These are phyloP conservation scores for Metroxylon sagu DNA, from an alignment of 176 grass and related monocot genomes.

Conservation along the genomic window DNA sequence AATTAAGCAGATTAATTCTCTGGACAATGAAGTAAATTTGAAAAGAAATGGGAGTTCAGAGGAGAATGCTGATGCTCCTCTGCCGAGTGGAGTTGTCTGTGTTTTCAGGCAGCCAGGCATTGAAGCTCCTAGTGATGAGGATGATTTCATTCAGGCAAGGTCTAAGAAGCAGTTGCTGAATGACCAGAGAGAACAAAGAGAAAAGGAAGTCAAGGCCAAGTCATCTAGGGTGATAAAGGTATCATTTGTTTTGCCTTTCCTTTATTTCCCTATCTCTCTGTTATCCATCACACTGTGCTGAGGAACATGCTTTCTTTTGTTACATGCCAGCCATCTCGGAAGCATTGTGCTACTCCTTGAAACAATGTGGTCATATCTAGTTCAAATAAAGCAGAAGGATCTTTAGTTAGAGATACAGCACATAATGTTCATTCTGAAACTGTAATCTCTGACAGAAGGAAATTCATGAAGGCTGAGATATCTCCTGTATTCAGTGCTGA, in stretches of 20 bases:
- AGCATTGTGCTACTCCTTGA: conserved; percentile 40
- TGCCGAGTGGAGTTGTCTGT: conserved; percentile 53
- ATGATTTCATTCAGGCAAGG: conserved; percentile 98
- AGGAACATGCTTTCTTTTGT: background rate
- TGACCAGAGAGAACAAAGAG: conserved; percentile 84
- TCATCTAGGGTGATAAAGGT: conserved; percentile 79
- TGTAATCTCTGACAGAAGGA: conserved; percentile 25
- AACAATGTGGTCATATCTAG: conserved; percentile 27
- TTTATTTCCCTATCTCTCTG: conserved; percentile 7
- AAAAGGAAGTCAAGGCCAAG: conserved; percentile 88
- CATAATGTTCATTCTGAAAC: conserved; percentile 29
- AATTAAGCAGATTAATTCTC: background rate
- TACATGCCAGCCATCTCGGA: conserved; percentile 40
- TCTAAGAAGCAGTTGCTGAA: conserved; percentile 90
- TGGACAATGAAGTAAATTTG: conserved; percentile 41
- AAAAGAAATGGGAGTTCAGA: conserved; percentile 25
- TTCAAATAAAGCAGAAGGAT: conserved; percentile 34
- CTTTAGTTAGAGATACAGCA: conserved; percentile 21
- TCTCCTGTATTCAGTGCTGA: conserved; percentile 37
- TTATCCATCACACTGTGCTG: conserved; percentile 6
- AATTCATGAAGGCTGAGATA: conserved; percentile 23
- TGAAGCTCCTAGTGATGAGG: conserved; percentile 81
- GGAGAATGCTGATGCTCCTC: conserved; percentile 35
- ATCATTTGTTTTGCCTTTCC: conserved; percentile 9
- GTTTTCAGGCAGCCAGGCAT: conserved; percentile 82